Evolutionary conservation across 2,329 filamentous ascomycete genomes (phyloP).

Genomic region (Fusarium nisikadoi): DNA sequence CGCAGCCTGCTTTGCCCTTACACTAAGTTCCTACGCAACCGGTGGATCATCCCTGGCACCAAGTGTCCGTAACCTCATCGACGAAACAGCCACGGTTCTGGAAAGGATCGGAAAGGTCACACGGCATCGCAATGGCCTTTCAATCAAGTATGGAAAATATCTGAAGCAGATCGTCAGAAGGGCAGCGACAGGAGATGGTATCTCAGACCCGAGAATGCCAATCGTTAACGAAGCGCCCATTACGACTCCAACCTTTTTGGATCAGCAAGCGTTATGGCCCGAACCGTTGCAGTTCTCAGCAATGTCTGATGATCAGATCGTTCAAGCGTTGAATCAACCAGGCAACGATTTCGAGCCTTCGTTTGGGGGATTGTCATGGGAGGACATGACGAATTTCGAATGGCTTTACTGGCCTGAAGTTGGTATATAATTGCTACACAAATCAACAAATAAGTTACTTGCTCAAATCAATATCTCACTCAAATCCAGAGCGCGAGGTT

Average conservation of each 20-base stretch:
- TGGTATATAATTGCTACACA: constrained; percentile 41
- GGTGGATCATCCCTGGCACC: constrained; percentile 69
- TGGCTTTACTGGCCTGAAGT: constrained; percentile 65
- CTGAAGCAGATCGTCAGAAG: constrained; percentile 57
- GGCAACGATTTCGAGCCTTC: constrained; percentile 67
- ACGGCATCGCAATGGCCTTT: constrained; percentile 73
- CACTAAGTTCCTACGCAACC: constrained; percentile 68
- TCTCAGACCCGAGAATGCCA: constrained; percentile 30
- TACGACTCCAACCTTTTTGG: constrained; percentile 43
- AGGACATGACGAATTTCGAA: constrained; percentile 68
- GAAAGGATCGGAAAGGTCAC: constrained; percentile 75
- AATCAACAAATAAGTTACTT: constrained; percentile 22
- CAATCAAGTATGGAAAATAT: constrained; percentile 60
- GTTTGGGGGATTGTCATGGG: constrained; percentile 66
- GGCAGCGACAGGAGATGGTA: constrained; percentile 43
- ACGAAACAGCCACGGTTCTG: constrained; percentile 74
- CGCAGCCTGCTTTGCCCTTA: constrained; percentile 75
- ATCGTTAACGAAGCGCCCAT: constrained; percentile 29
- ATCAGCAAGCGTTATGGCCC: constrained; percentile 52
- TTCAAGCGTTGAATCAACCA: constrained; percentile 72
- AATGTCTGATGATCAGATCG: constrained; percentile 77
- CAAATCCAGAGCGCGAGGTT: neutral
- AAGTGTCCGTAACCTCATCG: constrained; percentile 71
- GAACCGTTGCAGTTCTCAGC: constrained; percentile 71
- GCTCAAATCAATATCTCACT: neutral